Evolutionary conservation across 129 eudicot genomes (phyloP), one percentile per base, ranked within the genome.

Genomic region (Centrapalus pauciflorus): DNA sequence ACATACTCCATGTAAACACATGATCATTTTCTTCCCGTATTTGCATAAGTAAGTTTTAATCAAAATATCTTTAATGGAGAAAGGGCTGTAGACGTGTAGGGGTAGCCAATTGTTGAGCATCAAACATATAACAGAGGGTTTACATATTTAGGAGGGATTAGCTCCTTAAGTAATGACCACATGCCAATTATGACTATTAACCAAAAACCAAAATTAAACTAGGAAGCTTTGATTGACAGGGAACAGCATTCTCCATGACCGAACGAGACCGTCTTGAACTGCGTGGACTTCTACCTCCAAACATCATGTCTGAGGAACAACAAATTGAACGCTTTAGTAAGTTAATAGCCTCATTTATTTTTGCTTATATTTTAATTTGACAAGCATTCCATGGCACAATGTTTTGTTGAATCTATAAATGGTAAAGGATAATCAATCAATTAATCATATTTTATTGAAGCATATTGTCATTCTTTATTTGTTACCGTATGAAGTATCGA

Each of bases 241-340:
- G 98, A 67, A 92, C 98, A 62, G 85, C 96, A 79, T 89, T 89
- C 70, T 73, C 94, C 38, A 81, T 88, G 91, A 92, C 96, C 4
- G 98, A 92, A 74, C 82, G 98, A 62, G 95, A 92, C 62, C 96
- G 98, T 52, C 91, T 92, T 73, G 84, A 92, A 41, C 91, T 92
- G 65, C 98, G 98, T 50, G 98, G 98, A 30, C 88, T 92, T 70
- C 87, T 92, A 70, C 98, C 98, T 51, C 83, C 98, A 66, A 88
- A 80, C 80, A 83, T 88, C 61, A 80, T 79, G 91, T 74, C 87
- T 0, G 66, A 82, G 24, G 85, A 92, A 66, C 96, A 92, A 67
- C 98, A 92, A 80, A 83, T 78, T 64, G 96, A 81, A 28, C 95
- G 96, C 13, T 92, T 92, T 64, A 88, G 98, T 92, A 79, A 83